Evolutionary conservation across 306 rosid genomes (phyloP).

Genomic region (Quercus gilva): DNA sequence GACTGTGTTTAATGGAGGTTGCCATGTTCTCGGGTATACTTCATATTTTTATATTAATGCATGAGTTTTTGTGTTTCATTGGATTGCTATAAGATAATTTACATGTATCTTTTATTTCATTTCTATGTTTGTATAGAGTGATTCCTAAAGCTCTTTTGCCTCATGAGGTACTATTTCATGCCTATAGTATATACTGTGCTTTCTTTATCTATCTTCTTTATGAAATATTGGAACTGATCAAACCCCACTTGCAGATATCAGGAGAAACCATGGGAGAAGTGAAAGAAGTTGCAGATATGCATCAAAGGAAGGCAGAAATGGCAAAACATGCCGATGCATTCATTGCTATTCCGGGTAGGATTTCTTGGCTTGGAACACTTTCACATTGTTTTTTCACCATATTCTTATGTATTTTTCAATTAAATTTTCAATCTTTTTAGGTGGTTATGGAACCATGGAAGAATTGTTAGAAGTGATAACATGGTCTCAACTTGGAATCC

Average conservation of each 20-base stretch:
- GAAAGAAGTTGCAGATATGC: conserved; percentile 56
- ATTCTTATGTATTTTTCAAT: background rate
- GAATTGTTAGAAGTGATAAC: conserved; percentile 44
- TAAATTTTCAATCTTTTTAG: conserved; percentile 18
- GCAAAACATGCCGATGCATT: conserved; percentile 66
- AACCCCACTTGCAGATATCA: conserved; percentile 40
- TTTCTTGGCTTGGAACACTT: background rate
- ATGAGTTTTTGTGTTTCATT: background rate
- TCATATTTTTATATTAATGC: background rate
- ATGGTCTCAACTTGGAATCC: conserved; percentile 47
- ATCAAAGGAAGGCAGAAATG: conserved; percentile 67
- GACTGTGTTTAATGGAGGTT: conserved; percentile 52
- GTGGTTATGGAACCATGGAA: conserved; percentile 54
- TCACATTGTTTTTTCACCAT: background rate
- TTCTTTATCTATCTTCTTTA: background rate
- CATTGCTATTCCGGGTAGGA: conserved; percentile 67
- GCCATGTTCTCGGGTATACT: conserved; percentile 70
- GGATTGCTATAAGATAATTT: background rate
- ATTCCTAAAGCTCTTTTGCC: conserved; percentile 59
- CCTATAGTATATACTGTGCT: background rate
- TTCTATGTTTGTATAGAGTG: conserved; percentile 38
- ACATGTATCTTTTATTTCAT: conserved; percentile 12
- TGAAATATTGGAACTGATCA: conserved; percentile 14
- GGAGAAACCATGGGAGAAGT: conserved; percentile 61
- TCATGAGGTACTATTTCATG: conserved; percentile 45